Conservation (phyloP, 2,329 filamentous ascomycete genomes). For the Scedosporium apiospermum region DNA sequence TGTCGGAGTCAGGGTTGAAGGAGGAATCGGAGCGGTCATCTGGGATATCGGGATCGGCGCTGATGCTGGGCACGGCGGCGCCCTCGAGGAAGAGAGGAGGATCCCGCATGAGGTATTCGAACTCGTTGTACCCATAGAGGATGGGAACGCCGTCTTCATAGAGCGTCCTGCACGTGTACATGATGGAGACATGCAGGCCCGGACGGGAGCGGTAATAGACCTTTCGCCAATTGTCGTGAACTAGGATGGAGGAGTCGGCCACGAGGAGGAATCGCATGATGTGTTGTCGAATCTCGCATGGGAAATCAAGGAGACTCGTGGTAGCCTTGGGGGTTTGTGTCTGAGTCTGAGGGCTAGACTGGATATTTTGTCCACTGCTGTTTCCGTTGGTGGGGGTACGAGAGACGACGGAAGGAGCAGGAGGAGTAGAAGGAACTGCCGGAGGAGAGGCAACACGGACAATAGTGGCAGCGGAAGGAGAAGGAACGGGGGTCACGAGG, state of each 20-base stretch:
- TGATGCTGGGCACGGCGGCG: conserved; percentile 7
- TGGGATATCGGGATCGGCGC: not conserved
- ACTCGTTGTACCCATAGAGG: conserved; percentile 38
- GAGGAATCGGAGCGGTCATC: too few relatives aligned
- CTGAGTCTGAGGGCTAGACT: too few relatives aligned
- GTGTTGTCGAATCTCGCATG: conserved; percentile 19
- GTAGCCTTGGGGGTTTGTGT: not conserved
- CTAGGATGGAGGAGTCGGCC: conserved; percentile 19
- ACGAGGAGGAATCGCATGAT: conserved; percentile 24
- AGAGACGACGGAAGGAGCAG: too few relatives aligned
- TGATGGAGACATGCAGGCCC: conserved; percentile 24
- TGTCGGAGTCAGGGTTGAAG: not conserved
- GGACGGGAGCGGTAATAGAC: conserved; percentile 17
- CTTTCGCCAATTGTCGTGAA: conserved; percentile 23
- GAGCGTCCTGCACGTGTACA: conserved; percentile 24
- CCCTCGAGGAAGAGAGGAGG: conserved; percentile 12
- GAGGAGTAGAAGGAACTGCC: too few relatives aligned
- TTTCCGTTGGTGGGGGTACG: too few relatives aligned
- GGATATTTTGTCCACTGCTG: too few relatives aligned
- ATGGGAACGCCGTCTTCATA: conserved; percentile 27
- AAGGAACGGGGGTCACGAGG: too few relatives aligned
- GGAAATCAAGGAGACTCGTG: conserved; percentile 13
- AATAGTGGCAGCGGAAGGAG: too few relatives aligned
- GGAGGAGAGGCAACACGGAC: too few relatives aligned
- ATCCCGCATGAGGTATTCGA: conserved; percentile 36